Conservation (phyloP, 1,139 yeast species). For the Taphrina confusa region DNA sequence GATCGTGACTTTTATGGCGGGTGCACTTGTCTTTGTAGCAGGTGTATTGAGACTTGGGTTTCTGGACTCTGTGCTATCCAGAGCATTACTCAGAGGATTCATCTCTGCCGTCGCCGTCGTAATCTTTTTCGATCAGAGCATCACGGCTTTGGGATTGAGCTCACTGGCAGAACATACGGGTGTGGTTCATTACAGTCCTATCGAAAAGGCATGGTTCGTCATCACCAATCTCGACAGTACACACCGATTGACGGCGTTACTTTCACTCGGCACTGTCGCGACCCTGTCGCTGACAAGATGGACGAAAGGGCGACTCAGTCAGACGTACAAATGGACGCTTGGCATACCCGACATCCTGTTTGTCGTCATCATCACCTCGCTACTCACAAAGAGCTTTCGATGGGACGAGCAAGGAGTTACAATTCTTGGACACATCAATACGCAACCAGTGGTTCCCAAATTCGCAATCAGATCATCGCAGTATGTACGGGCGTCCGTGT, state of each 20-base stretch:
- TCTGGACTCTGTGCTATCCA: conserved; percentile 80
- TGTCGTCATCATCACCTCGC: conserved; percentile 66
- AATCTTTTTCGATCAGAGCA: conserved; percentile 76
- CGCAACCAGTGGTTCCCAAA: conserved; percentile 49
- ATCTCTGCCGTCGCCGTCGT: conserved; percentile 91
- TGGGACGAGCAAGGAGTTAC: conserved; percentile 64
- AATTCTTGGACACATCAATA: conserved; percentile 67
- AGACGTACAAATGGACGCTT: conserved; percentile 44
- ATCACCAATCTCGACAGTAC: conserved; percentile 49
- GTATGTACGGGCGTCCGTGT: conserved; percentile 48
- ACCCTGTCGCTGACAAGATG: conserved; percentile 44
- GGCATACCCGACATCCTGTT: conserved; percentile 81
- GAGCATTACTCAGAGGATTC: conserved; percentile 81
- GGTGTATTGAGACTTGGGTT: conserved; percentile 86
- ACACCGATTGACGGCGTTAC: conserved; percentile 45
- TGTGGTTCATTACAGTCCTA: conserved; percentile 69
- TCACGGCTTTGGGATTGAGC: conserved; percentile 69
- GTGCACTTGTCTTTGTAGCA: conserved; percentile 69
- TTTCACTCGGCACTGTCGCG: conserved; percentile 46
- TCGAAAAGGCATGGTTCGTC: conserved; percentile 67
- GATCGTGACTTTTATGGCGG: conserved; percentile 73
- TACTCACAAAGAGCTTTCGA: conserved; percentile 56
- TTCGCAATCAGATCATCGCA: conserved; percentile 53
- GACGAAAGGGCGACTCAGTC: conserved; percentile 41
- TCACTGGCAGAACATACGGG: conserved; percentile 49